Conservation (phyloP, 805 yeast species). For the Starmerella kuoi region DNA sequence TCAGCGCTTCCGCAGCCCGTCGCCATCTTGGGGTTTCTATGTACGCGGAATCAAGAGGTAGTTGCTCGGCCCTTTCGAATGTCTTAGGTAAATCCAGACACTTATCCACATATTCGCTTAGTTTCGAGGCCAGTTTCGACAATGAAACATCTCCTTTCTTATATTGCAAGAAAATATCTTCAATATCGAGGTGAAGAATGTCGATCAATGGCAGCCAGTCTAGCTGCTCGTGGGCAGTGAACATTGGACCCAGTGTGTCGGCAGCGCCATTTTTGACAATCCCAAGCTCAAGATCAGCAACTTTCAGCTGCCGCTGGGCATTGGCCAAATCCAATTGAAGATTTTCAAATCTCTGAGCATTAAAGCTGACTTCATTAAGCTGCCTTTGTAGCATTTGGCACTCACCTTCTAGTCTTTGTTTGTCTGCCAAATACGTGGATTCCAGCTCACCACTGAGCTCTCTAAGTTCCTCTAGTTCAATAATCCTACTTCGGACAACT, state of each 20-base stretch:
- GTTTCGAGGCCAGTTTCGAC: background rate
- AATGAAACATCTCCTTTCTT: conserved; percentile 1
- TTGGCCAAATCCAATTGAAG: conserved; percentile 2
- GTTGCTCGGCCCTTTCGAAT: no score
- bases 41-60: background rate
- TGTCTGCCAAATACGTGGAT: conserved; percentile 8
- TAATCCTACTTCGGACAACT: conserved; percentile 15
- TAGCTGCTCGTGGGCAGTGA: background rate
- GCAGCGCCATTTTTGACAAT: conserved; percentile 2
- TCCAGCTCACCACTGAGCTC: conserved; percentile 14
- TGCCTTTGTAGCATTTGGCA: background rate
- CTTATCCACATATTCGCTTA: background rate
- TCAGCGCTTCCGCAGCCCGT: background rate
- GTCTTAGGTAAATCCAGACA: background rate
- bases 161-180: background rate
- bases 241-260: conserved; percentile 1
- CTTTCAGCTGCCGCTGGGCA: background rate
- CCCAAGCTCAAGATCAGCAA: conserved; percentile 6
- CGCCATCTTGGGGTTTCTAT: background rate
- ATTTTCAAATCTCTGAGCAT: background rate
- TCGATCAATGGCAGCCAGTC: conserved; percentile 7
- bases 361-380: background rate
- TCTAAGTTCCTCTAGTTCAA: conserved; percentile 13
- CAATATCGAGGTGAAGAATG: conserved; percentile 1
- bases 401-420: background rate